Base-by-base conservation (phyloP, 2,329 filamentous ascomycete species). In the Laburnicola sp. region DNA sequence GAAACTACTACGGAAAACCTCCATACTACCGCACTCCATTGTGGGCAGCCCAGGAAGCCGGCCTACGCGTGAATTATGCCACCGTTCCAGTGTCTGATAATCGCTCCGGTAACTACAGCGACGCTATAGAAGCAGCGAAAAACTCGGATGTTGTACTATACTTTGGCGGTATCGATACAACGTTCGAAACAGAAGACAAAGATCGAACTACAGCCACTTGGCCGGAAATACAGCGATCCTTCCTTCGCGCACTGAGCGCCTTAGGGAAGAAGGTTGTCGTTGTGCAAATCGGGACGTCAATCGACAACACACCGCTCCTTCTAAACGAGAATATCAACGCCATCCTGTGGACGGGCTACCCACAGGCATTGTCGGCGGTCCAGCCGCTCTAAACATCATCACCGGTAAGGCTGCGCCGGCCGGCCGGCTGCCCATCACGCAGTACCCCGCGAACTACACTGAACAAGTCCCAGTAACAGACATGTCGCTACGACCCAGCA, bases 321-420 rank as follows among this genome's bases (percentile, higher is more conserved):
- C 65, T 66, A 2, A 78, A 81, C 45, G 56, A 69, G 2, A 78
- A 78, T 48, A 75, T 85, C 51, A 76, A 74, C 28, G 75, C 80
- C 0, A 63, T 86, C 1, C 59, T 86, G 0, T 86, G 82, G 83
- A 80, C 74, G 0, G 81, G 82, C 0, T 85, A 83, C 50, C 83
- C n/a, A n/a, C 83, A 0, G 82, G 83, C 2, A 83, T 86, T 65
- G 78, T 79, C 36, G 83, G 83, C 10, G 83, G 83, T 2, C 66
- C 70, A 9, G 83, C 82, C 0, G 62, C 85, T 6, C 68, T 84
- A 43, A 75, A 84, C 50, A 73, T 85, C 45, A 60, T 86, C 25
- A 79, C 75, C 6, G 83, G 83, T 2, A 71, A 70, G 2, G 68
- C 64, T 2, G 72, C 79, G 0, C 80, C 80, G 2, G 82, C 81